A percentile compares a stretch with the other conserved stretches of the same genome.
These are phyloP conservation scores for Nakaseomyces glabratus DNA, from an alignment of 1,139 yeast genomes.

Conservation along the genomic window DNA sequence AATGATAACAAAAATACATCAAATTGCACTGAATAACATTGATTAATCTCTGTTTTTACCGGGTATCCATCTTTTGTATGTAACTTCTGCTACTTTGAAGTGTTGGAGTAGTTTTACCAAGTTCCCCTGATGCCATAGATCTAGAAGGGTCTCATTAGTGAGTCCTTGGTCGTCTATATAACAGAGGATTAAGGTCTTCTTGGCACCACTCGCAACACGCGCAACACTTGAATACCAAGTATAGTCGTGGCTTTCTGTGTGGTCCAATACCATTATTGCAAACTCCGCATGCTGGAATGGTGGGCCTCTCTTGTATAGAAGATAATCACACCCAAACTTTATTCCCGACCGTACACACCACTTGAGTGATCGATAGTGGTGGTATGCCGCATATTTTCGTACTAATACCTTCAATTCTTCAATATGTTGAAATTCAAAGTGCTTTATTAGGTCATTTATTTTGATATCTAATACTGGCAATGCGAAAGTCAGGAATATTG, in stretches of 20 bases:
- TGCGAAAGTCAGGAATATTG: constrained; percentile 53
- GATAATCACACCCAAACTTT: constrained; percentile 78
- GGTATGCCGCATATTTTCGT: constrained; percentile 60
- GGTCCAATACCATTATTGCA: constrained; percentile 51
- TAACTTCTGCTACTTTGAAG: constrained; percentile 50
- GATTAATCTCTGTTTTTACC: constrained; percentile 64
- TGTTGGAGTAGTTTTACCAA: constrained; percentile 33
- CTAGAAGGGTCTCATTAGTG: constrained; percentile 28
- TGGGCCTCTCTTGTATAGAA: constrained; percentile 84
- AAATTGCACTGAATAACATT: no score
- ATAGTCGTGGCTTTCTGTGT: constrained; percentile 26
- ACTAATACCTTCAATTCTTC: constrained; percentile 10
- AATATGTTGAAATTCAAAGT: constrained; percentile 10
- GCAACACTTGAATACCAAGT: constrained; percentile 45
- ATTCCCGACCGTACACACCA: constrained; percentile 94
- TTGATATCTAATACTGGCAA: constrained; percentile 31
- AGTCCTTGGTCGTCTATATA: constrained; percentile 49
- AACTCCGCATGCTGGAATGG: constrained; percentile 93
- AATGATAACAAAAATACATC: no score
- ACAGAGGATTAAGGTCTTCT: constrained; percentile 62
- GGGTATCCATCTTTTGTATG: constrained; percentile 77
- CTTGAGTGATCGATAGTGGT: constrained; percentile 78
- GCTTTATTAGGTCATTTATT: constrained; percentile 9
- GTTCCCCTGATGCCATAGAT: constrained; percentile 18
- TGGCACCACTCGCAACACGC: constrained; percentile 81